Evolutionary conservation across 83 land plant genomes (phyloP), one percentile per base, ranked within the genome.

Genomic region (Picea abies): DNA sequence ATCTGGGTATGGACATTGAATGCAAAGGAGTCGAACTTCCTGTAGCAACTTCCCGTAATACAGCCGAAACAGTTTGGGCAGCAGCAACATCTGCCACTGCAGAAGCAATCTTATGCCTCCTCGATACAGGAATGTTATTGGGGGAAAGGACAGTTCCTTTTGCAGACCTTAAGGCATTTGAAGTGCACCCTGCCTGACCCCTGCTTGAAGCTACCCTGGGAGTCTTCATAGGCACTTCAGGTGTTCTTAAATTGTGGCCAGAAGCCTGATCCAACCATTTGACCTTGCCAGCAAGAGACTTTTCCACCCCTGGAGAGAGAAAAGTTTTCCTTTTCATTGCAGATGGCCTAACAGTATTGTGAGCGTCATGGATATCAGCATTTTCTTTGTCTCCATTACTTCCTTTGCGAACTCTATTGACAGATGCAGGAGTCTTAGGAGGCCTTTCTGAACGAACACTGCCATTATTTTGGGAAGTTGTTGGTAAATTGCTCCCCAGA

Each of bases 81-180:
- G 94, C 96, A 19, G 85, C 90, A 7, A 83, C 90, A 85, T 95
- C 91, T 23, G 90, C 91, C 82, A 91, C 86, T 32, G 97, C 95
- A 20, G 91, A 87, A 61, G 90, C 91, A 64, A 93, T 81, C 49
- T 82, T 88, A n/a, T n/a, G 25, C 80, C 41, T 76, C 25, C 32
- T 22, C 66, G 56, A 69, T 81, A 15, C 63, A 22, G 61, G 75
- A 37, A 25, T 72, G 26, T 29, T 56, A 73, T 60, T 62, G 39
- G 84, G 25, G 16, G 58, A 20, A 26, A 20, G 23, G 19, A n/a
- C 41, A 56, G 83, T 29, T 63, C 72, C 29, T 12, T 60, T 63
- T 49, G 20, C 63, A 32, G 84, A 61, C 25, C 8, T 63, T 11
- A 25, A 6, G 9, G 41, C n/a, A 29, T 56, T 58, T 52, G 39